Conservation (phyloP, 2,329 filamentous ascomycete species). For the Exophiala oligosperma region DNA sequence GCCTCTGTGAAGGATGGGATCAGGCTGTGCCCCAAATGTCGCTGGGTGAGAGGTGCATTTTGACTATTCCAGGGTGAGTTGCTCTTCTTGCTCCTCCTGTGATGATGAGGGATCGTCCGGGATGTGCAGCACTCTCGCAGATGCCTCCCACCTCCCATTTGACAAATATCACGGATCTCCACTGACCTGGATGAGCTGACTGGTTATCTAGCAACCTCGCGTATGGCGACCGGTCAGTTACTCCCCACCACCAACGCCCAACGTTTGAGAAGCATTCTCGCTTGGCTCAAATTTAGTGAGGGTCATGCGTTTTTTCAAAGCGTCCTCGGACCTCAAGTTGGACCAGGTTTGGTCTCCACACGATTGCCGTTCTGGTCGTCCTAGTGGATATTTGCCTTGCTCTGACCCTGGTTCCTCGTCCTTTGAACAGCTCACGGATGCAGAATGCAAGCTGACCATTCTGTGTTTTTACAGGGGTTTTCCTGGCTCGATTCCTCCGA, state of each 20-base stretch:
- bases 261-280: not conserved
- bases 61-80: constrained; percentile 75
- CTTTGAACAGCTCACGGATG: no score
- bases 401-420: no score
- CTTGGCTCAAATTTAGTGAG: not conserved
- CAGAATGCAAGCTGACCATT: constrained; percentile 8
- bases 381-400: no score
- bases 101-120: no score
- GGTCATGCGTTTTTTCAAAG: not conserved
- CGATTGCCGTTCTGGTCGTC: no score
- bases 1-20: constrained; percentile 68
- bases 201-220: constrained; percentile 27
- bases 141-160: no score
- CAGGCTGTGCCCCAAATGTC: constrained; percentile 84
- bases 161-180: not conserved
- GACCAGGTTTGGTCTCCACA: not conserved
- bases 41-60: constrained; percentile 82
- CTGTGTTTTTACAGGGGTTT: constrained; percentile 62
- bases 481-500: constrained; percentile 72
- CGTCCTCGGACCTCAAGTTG: no score
- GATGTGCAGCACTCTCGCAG: no score
- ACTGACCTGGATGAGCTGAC: constrained; percentile 7
- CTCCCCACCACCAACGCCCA: not conserved
- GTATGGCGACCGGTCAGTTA: constrained; percentile 43
- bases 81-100: not conserved